Evolutionary conservation across 305 asterid genomes (phyloP), one percentile per base, ranked within the genome.

Genomic region (Striga hermonthica): DNA sequence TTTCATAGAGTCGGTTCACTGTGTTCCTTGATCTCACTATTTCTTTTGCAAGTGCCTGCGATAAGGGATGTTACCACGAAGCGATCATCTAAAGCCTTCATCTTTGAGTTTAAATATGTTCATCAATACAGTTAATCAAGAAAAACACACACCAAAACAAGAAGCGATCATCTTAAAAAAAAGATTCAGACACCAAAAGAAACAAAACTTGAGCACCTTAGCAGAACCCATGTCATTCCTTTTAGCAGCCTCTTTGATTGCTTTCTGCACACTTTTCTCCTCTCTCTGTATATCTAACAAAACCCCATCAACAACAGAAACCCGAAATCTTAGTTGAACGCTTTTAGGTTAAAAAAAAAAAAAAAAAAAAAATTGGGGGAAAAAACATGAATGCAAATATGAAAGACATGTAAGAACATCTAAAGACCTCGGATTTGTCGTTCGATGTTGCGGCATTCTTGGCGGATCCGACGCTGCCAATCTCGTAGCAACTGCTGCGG

Each of bases 381-480:
- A 49, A 35, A 9, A 16, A 16, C 39, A 28, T 31, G 7, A 62
- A 22, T 22, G 31, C 31, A 22, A 22, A 22, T 22, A 60, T 37
- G 34, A 55, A 55, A 31, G 5, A 53, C 9, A 22, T 22, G 16
- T 9, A 59, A 13, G 28, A n/a, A 4, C 16, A 50, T 36, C 58
- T 9, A 6, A 47, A 55, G 43, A 90, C 97, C 96, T 84, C 95
- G 86, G 75, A 87, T 86, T 78, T 90, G 96, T 66, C 97, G 97
- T 69, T 90, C 97, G 70, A 88, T 86, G 65, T 78, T 83, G 48
- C 97, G 92, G 62, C 88, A 80, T 77, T 90, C 97, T 73, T 84
- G 96, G 44, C 97, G 95, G 73, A 90, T 92, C 38, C 92, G 92
- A 64, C 97, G 97, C 81, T 88, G 97, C 97, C 97, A 90, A 79